Evolutionary conservation across 176 grass and related monocot genomes (phyloP).

Genomic region (Olyra latifolia): DNA sequence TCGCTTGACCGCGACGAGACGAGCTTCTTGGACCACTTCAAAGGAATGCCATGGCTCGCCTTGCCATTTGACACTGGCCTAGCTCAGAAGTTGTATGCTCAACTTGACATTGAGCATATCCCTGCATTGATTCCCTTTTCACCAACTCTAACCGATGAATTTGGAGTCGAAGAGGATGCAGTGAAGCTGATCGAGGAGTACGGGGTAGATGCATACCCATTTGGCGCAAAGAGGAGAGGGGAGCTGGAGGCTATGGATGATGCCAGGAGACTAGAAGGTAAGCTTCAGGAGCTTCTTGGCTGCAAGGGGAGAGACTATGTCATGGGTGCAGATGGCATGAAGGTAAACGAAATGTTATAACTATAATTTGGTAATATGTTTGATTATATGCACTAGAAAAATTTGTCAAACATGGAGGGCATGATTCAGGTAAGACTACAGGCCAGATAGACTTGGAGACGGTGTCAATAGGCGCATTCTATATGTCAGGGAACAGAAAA

Average conservation of each 20-base stretch:
- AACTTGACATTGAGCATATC: slow-evolving; percentile 41
- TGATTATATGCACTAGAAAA: not conserved
- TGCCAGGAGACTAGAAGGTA: slow-evolving; percentile 44
- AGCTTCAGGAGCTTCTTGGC: slow-evolving; percentile 57
- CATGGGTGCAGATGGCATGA: slow-evolving; percentile 34
- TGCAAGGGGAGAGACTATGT: slow-evolving; percentile 44
- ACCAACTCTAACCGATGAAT: not conserved
- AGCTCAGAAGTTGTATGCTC: not conserved
- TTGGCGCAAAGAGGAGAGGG: slow-evolving; percentile 40
- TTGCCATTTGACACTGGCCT: slow-evolving; percentile 42
- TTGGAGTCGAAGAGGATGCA: slow-evolving; percentile 40
- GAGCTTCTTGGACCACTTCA: slow-evolving; percentile 47
- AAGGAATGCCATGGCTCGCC: slow-evolving; percentile 57
- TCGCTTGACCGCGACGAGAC: slow-evolving; percentile 44
- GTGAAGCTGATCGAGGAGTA: slow-evolving; percentile 48
- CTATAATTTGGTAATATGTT: not conserved
- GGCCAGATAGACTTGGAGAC: not conserved
- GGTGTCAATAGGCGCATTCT: not conserved
- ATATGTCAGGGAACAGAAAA: not conserved
- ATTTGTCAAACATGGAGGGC: not conserved
- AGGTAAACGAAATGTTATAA: slow-evolving; percentile 32
- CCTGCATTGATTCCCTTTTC: slow-evolving; percentile 50
- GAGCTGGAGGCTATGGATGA: slow-evolving; percentile 52
- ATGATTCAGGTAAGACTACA: not conserved
- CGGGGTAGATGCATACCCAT: slow-evolving; percentile 49